Conservation (phyloP, 2,329 filamentous ascomycete genomes). For the Eutypa lata region DNA sequence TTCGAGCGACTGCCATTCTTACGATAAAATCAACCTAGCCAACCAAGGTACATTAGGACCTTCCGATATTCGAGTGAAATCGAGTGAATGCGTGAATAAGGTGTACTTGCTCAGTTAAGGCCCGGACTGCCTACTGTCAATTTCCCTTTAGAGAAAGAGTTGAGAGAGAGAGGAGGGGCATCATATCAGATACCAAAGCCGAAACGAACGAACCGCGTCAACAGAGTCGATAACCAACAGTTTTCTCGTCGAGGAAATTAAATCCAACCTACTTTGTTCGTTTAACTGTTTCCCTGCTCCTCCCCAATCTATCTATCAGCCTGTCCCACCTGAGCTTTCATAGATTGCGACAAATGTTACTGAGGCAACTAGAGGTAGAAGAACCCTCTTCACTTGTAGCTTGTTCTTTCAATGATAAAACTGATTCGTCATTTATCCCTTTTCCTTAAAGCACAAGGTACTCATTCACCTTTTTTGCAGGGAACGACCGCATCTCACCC, state of each 20-base stretch:
- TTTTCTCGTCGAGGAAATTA: not conserved
- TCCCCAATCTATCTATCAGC: not conserved
- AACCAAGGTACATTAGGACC: not conserved
- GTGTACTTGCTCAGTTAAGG: not conserved
- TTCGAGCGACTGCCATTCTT: not conserved
- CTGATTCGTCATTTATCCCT: not conserved
- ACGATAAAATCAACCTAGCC: not conserved
- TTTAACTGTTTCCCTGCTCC: not conserved
- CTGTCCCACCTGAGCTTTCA: not conserved
- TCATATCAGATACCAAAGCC: not conserved
- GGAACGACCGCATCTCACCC: slow-evolving; percentile 10
- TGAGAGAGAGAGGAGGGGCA: not conserved
- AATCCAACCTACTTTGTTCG: not conserved
- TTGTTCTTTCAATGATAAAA: not conserved
- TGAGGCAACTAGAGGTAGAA: not conserved
- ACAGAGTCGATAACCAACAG: not conserved
- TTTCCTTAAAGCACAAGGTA: too few species aligned
- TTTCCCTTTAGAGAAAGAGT: not conserved
- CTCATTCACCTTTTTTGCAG: slow-evolving; percentile 1
- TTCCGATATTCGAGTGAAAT: not conserved
- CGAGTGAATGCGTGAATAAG: not conserved
- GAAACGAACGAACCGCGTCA: not conserved
- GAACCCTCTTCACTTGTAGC: not conserved
- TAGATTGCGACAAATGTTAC: not conserved
- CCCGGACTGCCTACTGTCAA: not conserved